Base-by-base conservation (phyloP, 352 stramenopile genomes). In the Phytophthora fragariaefolia region DNA sequence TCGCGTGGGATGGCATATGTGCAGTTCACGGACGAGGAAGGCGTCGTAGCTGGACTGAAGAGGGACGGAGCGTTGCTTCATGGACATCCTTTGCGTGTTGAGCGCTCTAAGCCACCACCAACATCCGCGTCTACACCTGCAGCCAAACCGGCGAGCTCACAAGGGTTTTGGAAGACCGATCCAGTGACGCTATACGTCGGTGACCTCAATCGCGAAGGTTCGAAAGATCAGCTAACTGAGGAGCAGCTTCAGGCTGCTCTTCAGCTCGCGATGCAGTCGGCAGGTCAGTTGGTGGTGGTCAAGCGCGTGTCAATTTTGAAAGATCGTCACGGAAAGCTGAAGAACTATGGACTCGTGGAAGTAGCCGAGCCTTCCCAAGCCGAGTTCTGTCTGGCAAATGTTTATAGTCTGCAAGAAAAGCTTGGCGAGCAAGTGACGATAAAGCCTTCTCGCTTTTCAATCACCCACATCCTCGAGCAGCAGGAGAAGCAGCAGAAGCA, bases 1-100 rank as follows among this genome's bases (percentile, higher is more conserved):
- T 90, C 85, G 13, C 77, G 85, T 46, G 85, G 85, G 12, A 91
- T 93, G 80, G 85, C 85, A 28, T 93, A 93, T 54, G 80, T 91
- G 4, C 77, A 91, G 53, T 90, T 90, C 51, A 43, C 59, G 1
- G 69, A 89, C 40, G 80, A 84, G 7, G 34, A 48, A 7, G 83
- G 80, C 6, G 77, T 88, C 1, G 45, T 64, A 17, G 54, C 58
- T 8, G 82, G 72, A 15, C 63, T 91, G 1, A 58, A 50, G 22
- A 52, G 61, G 12, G 43, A 89, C 38, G 79, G 79, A 1, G 42
- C 24, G 1, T 13, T 80, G 4, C 47, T 90, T 0, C 66, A 84
- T 7, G 73, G 76, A 0, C 75, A 85, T 18, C 46, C 69, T 12
- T 53, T 92, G 22, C 80, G 77, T 59, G 73, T 92, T 1, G 71